Percentiles rank a stretch among this genome's conserved stretches.
Conservation (phyloP, 164 flowering plant species). For the Warburgia ugandensis region DNA sequence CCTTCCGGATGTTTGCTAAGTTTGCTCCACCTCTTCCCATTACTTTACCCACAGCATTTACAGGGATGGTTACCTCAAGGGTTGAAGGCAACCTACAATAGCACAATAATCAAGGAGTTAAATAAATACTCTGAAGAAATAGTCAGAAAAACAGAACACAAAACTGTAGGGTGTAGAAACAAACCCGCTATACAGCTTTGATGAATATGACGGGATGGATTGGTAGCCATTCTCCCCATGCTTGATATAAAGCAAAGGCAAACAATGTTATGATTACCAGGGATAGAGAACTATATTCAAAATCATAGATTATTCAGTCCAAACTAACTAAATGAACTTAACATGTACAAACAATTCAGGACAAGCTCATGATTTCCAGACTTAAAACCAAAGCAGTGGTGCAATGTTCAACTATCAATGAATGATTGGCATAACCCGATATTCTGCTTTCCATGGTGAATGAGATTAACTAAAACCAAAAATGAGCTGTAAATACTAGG, state of each 20-base stretch:
- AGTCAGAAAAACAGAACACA: not conserved
- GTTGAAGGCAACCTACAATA: conserved; percentile 50
- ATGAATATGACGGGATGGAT: conserved; percentile 58
- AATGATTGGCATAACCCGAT: too few relatives aligned
- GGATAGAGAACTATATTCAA: not conserved
- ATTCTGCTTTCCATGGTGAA: too few relatives aligned
- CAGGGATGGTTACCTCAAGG: conserved; percentile 76
- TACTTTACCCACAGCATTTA: conserved; percentile 81
- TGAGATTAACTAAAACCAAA: too few relatives aligned
- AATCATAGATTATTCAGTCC: not conserved
- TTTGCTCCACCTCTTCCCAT: conserved; percentile 88
- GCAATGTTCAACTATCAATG: too few relatives aligned
- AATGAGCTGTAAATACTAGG: too few relatives aligned
- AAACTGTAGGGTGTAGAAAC: conserved; percentile 17
- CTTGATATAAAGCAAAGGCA: conserved; percentile 26
- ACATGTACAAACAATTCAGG: too few relatives aligned
- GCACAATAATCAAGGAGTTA: not conserved
- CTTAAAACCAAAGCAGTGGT: too few relatives aligned
- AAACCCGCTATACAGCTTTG: conserved; percentile 72
- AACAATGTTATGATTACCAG: not conserved
- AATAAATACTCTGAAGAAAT: not conserved
- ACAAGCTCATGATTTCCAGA: too few relatives aligned
- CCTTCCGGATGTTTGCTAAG: conserved; percentile 76
- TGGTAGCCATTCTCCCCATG: conserved; percentile 70
- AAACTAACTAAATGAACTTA: not conserved